A percentile compares a stretch with the other conserved stretches of the same genome.
These are phyloP conservation scores for Ramaria sp. DNA, from an alignment of 768 basidiomycete genomes.

Conservation along the genomic window DNA sequence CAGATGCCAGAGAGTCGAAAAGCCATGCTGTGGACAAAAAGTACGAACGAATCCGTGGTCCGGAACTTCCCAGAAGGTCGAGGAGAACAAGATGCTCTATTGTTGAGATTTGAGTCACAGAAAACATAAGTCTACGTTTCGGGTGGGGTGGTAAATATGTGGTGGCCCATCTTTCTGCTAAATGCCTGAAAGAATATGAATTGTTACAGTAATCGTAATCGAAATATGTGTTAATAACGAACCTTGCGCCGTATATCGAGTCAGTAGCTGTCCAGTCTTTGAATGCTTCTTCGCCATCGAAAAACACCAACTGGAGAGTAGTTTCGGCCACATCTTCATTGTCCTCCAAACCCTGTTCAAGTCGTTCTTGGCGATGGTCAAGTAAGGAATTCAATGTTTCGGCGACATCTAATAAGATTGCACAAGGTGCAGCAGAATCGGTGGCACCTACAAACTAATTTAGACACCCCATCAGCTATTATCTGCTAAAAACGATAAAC, in stretches of 20 bases:
- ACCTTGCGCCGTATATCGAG: slow-evolving; percentile 95
- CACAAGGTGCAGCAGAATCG: slow-evolving; percentile 92
- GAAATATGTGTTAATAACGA: background rate
- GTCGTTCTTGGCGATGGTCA: slow-evolving; percentile 40
- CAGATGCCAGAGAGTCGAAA: slow-evolving; percentile 62
- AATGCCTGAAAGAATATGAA: slow-evolving; percentile 69
- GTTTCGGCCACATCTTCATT: slow-evolving; percentile 71
- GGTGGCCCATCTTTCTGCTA: slow-evolving; percentile 75
- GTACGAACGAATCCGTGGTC: slow-evolving; percentile 70
- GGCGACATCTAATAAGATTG: slow-evolving; percentile 87
- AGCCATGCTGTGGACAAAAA: slow-evolving; percentile 90
- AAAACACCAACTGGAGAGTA: slow-evolving; percentile 87
- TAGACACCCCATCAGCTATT: background rate
- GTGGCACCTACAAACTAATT: slow-evolving; percentile 93
- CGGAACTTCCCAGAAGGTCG: slow-evolving; percentile 76
- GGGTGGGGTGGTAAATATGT: slow-evolving; percentile 51
- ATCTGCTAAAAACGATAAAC: background rate
- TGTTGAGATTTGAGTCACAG: slow-evolving; percentile 53
- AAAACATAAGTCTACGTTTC: slow-evolving; percentile 41
- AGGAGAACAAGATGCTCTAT: slow-evolving; percentile 90
- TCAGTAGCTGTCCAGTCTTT: slow-evolving; percentile 79
- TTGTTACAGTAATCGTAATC: background rate
- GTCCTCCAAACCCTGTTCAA: slow-evolving; percentile 43
- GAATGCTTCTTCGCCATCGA: slow-evolving; percentile 98
- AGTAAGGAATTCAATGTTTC: slow-evolving; percentile 70